Conservation (phyloP, 2,329 filamentous ascomycete species). For the Fusarium transvaalense region DNA sequence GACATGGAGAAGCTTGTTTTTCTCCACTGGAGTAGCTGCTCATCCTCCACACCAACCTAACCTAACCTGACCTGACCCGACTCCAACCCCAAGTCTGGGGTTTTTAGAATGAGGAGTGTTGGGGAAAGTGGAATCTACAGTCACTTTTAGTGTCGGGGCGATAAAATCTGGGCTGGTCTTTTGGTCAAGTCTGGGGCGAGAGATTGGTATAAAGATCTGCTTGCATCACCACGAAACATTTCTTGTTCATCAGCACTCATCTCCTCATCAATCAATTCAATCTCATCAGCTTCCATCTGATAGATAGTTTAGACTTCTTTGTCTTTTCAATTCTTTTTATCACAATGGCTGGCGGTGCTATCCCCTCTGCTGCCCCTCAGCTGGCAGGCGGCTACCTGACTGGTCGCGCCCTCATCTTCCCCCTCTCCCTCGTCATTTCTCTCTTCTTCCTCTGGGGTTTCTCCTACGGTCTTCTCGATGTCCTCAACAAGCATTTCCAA, state of each 20-base stretch:
- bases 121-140: conserved; percentile 32
- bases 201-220: conserved; percentile 38
- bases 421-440: conserved; percentile 68
- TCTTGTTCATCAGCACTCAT: conserved; percentile 16
- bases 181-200: not conserved
- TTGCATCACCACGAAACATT: not conserved
- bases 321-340: conserved; percentile 1
- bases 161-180: conserved; percentile 6
- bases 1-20: conserved; percentile 25
- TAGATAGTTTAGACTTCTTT: conserved; percentile 14
- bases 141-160: conserved; percentile 21
- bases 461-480: conserved; percentile 60
- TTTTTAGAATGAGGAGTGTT: conserved; percentile 21
- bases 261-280: not conserved
- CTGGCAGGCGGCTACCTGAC: conserved; percentile 44
- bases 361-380: conserved; percentile 41
- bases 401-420: conserved; percentile 61
- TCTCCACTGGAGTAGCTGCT: not conserved
- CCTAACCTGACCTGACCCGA: too few relatives aligned
- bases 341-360: conserved; percentile 43
- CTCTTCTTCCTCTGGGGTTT: conserved; percentile 64
- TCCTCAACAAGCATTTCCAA: conserved; percentile 65
- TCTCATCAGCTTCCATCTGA: conserved; percentile 19
- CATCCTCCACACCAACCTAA: conserved; percentile 27
- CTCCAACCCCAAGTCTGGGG: conserved; percentile 29